Conservation (phyloP, 2,329 filamentous ascomycete genomes). For the Trichophyton schoenleinii region DNA sequence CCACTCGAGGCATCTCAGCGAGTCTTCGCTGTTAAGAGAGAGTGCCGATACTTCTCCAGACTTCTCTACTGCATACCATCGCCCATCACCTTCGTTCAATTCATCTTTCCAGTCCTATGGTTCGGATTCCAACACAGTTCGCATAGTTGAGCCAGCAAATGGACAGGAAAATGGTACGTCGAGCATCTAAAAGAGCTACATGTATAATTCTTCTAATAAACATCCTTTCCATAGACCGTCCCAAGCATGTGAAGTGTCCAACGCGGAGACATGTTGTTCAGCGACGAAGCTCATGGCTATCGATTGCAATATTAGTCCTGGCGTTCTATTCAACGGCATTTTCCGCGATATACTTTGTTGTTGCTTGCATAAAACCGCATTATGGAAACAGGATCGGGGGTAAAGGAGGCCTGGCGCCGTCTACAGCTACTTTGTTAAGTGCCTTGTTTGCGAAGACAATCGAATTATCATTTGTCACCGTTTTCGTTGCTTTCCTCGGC, state of each 20-base stretch:
- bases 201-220: background rate
- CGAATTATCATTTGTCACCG: constrained; percentile 64
- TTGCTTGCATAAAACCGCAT: constrained; percentile 49
- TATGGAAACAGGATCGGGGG: constrained; percentile 49
- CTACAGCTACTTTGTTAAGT: constrained; percentile 55
- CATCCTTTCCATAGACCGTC: background rate
- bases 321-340: constrained; percentile 27
- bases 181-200: background rate
- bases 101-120: background rate
- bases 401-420: constrained; percentile 42
- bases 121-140: background rate
- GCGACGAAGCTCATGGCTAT: constrained; percentile 24
- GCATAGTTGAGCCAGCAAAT: background rate
- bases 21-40: background rate
- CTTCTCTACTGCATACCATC: background rate
- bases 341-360: constrained; percentile 47
- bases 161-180: background rate
- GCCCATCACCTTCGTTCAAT: background rate
- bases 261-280: constrained; percentile 21
- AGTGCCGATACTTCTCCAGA: background rate
- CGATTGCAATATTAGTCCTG: constrained; percentile 25
- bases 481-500: constrained; percentile 61
- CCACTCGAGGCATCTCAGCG: background rate
- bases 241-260: constrained; percentile 18
- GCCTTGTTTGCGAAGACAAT: constrained; percentile 62